Evolutionary conservation across 805 yeast genomes (phyloP).

Genomic region (Yarrowia sp.): DNA sequence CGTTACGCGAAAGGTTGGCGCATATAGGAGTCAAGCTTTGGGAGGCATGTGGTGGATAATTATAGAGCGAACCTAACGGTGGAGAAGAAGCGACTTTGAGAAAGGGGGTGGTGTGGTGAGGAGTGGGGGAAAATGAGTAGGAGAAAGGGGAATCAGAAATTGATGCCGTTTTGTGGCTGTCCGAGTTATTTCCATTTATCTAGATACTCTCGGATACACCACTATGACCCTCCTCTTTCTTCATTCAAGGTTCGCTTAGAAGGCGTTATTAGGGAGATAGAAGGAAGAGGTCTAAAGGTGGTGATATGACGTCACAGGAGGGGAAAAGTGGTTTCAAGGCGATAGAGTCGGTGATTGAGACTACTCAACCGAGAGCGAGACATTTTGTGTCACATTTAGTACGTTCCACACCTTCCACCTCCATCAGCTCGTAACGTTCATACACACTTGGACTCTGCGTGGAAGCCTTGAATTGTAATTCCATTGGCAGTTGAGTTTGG

Average conservation of each 20-base stretch:
- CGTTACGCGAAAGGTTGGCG: constrained; percentile 28
- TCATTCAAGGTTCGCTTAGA: neutral
- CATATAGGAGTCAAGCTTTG: constrained; percentile 3
- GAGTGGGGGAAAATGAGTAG: neutral
- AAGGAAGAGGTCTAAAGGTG: neutral
- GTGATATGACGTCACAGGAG: neutral
- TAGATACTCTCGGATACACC: too few species aligned
- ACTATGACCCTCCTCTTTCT: too few species aligned
- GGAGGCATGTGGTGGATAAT: neutral
- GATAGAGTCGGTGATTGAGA: too few species aligned
- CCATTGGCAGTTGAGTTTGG: neutral
- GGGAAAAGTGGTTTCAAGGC: neutral
- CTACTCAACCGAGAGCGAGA: neutral
- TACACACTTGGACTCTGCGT: neutral
- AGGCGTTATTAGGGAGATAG: neutral
- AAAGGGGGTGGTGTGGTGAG: neutral
- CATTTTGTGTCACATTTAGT: too few species aligned
- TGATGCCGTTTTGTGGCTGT: neutral
- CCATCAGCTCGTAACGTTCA: neutral
- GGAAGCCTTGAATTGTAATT: constrained; percentile 11
- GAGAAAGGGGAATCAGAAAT: neutral
- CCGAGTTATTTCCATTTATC: too few species aligned
- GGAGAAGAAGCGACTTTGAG: neutral
- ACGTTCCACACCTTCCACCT: too few species aligned
- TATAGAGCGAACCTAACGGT: too few species aligned